Base-by-base conservation (phyloP, 805 yeast species). In the Saccharomycopsis babjevae region DNA sequence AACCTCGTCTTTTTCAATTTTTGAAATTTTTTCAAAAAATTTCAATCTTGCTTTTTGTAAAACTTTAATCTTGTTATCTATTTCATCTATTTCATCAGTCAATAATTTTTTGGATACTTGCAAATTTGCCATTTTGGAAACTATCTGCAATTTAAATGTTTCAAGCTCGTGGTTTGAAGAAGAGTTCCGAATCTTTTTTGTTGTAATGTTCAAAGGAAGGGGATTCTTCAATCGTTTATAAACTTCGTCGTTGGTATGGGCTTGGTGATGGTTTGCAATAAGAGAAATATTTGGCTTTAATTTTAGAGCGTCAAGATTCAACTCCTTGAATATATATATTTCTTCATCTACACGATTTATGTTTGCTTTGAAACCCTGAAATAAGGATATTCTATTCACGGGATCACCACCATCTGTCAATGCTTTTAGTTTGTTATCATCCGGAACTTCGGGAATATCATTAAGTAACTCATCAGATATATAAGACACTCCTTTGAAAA, bases 311-410 rank as follows among this genome's bases (percentile, higher is more conserved):
- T 57, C 59, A 13, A 60, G 42, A 18, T 64, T 62, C 42, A 64
- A 50, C 43, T 61, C 66, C 54, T 64, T 64, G 38, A 64, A 62
- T 15, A 64, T 40, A 22, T 60, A 52, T 13, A 64, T 50, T 50
- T 75, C 76, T 62, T 77, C 81, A 63, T 80, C 74, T n/a, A 80
- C 72, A 18, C 79, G 79, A 0, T 83, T 83, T 40, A 79, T 68
- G 0, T 81, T 74, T 3, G 89, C 88, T 66, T 77, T 77, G 68
- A 87, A 85, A 1, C 92, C 91, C 70, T 86, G 92, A 67, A 80
- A 85, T 25, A 87, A 71, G 2, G 90, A 82, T 64, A 81, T 82
- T 10, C 69, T 67, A 18, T 68, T 68, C 7, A 56, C 42, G 15
- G 60, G 57, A 36, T 64, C 62, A n/a, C 52, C 32, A 34, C 57